phyloP scores from a whole-genome alignment of 1,284 basidiomycete genomes.

The Cystobasidium slooffiae region DNA sequence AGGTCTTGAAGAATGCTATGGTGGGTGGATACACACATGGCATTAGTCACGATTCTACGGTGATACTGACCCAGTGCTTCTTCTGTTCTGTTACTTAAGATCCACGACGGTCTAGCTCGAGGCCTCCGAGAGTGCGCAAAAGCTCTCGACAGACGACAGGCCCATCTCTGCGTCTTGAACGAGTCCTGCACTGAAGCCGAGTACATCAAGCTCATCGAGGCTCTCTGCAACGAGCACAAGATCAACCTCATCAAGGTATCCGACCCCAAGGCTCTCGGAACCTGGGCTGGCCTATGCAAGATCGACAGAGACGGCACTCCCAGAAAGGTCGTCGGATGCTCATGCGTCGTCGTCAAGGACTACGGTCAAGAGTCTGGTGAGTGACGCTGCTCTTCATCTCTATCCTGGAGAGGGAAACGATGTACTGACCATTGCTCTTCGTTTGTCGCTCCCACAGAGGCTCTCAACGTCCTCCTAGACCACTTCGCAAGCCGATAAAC shows the following conservation, averaged over 20 bases:
- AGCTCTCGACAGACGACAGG: slow-evolving; percentile 97
- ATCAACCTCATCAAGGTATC: slow-evolving; percentile 98
- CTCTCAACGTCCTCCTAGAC: slow-evolving; percentile 93
- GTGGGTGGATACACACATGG: slow-evolving; percentile 21
- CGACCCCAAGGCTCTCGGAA: slow-evolving; percentile 95
- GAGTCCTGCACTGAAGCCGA: slow-evolving; percentile 99
- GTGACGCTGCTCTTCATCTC: not conserved
- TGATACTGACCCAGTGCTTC: slow-evolving; percentile 64
- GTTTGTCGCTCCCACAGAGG: slow-evolving; percentile 60
- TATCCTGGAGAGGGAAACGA: too few species aligned
- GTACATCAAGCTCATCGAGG: slow-evolving; percentile 99
- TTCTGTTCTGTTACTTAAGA: slow-evolving; percentile 81
- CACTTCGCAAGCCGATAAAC: slow-evolving; percentile 88
- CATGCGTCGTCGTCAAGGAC: slow-evolving; percentile 97
- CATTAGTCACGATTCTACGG: not conserved
- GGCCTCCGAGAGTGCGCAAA: slow-evolving; percentile 98
- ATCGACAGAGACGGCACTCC: slow-evolving; percentile 99
- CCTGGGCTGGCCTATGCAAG: slow-evolving; percentile 98
- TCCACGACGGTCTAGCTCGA: slow-evolving; percentile 97
- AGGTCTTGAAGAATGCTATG: slow-evolving; percentile 60
- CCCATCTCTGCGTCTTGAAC: slow-evolving; percentile 97
- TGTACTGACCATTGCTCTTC: not conserved
- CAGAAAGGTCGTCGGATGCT: slow-evolving; percentile 93
- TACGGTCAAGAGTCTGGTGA: slow-evolving; percentile 85
- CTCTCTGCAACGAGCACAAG: slow-evolving; percentile 97